Base-by-base conservation (phyloP, 2,329 filamentous ascomycete genomes). In the Fonsecaea pedrosoi region DNA sequence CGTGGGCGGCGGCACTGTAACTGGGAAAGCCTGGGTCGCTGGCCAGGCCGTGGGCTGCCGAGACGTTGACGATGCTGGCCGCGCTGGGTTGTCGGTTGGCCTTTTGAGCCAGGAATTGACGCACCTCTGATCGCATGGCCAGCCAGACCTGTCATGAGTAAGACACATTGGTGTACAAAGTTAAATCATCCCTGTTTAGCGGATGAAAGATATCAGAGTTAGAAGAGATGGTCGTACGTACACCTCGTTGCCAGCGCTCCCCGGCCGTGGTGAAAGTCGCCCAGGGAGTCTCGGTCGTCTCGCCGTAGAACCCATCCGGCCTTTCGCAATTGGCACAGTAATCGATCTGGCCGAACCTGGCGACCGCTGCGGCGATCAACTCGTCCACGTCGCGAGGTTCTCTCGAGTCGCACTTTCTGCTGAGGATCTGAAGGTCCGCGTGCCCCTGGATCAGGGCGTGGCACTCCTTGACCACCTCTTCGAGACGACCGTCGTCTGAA, bases 81-180 rank as follows among this genome's bases (percentile, higher is more conserved):
- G 81, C 0, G 73, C 70, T 0, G 75, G 74, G 4, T 73, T 72
- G 83, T 1, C 79, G 21, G 38, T 18, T 3, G 83, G 84, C 72
- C 92, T 89, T 77, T 90, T 89, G 64, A 80, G 84, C 77, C 40
- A 66, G 18, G 12, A 66, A 74, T 57, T 75, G 73, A 45, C 69
- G 69, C 25, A 76, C 69, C 74, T 88, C 78, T 48, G 84, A 85
- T 60, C 80, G 78, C 71, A 87, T 83, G 67, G 85, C 87, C 32
- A 85, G 77, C 81, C 84, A 87, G 0, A 88, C 82, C 3, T 86
- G 86, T 79, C 2, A 87, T 70, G 0, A 87, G 78, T 2, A 25
- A 25, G 2, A 25, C 25, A 25, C 25, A 25, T 25, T 2, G 25
- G 25, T 25, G 25, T 25, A 25, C 1, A 25, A 25, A 2, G 25